Percentiles rank a stretch among this genome's conserved stretches.
Conservation (phyloP, 1,284 basidiomycete species). For the Agroathelia rolfsii region DNA sequence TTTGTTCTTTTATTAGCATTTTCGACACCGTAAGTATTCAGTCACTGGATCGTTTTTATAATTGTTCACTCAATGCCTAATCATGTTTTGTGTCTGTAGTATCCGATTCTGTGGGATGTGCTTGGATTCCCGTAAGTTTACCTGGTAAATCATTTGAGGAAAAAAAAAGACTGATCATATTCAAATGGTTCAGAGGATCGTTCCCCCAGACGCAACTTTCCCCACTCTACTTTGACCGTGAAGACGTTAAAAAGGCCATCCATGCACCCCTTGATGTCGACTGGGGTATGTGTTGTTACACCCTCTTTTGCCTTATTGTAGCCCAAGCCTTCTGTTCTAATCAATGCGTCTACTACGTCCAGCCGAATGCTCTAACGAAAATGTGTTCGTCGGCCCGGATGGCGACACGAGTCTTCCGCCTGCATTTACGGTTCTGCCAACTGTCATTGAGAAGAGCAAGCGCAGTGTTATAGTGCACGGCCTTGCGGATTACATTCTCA, state of each 20-base stretch:
- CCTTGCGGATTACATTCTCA: conserved; percentile 59
- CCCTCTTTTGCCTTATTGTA: no score
- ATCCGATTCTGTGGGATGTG: conserved; percentile 61
- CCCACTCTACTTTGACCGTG: conserved; percentile 55
- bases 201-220: conserved; percentile 35
- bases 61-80: no score
- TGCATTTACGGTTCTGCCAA: conserved; percentile 54
- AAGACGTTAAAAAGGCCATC: conserved; percentile 63
- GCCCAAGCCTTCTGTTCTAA: no score
- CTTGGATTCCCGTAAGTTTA: conserved; percentile 59
- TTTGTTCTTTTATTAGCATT: no score
- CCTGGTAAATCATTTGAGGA: no score
- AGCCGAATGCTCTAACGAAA: conserved; percentile 50
- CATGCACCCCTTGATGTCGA: conserved; percentile 54
- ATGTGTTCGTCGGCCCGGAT: conserved; percentile 48
- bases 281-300: no score
- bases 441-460: conserved; percentile 66
- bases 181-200: conserved; percentile 42
- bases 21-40: conserved; percentile 45
- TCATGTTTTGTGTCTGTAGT: conserved; percentile 22
- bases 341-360: no score
- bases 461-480: conserved; percentile 65
- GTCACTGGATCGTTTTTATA: no score
- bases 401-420: conserved; percentile 55
- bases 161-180: no score